These are phyloP conservation scores for Seiridium unicorne DNA, from an alignment of 2,329 filamentous ascomycete genomes.

Conservation along the genomic window DNA sequence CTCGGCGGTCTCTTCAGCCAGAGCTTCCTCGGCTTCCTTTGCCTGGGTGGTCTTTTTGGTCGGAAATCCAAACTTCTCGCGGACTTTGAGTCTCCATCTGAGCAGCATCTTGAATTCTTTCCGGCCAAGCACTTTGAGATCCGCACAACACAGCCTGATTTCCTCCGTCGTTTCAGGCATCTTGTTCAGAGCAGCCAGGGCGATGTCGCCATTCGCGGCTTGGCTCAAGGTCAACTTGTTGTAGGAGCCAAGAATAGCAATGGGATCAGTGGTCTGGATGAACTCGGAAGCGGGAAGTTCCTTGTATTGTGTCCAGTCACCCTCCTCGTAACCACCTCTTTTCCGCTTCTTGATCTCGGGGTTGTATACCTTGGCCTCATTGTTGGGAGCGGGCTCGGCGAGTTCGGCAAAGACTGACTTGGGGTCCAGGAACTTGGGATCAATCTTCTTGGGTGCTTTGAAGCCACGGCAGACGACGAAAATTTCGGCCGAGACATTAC, in stretches of 20 bases:
- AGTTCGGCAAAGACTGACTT: constrained; percentile 90
- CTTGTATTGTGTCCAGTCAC: constrained; percentile 90
- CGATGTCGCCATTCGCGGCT: constrained; percentile 77
- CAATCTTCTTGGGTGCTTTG: constrained; percentile 91
- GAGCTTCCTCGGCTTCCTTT: constrained; percentile 35
- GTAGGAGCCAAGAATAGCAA: constrained; percentile 81
- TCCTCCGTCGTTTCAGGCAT: constrained; percentile 85
- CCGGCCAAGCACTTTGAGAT: constrained; percentile 86
- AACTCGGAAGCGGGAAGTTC: constrained; percentile 87
- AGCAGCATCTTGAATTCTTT: constrained; percentile 92
- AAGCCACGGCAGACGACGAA: constrained; percentile 96
- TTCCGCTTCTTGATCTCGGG: constrained; percentile 97
- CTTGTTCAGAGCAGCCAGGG: constrained; percentile 80
- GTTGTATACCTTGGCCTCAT: constrained; percentile 97
- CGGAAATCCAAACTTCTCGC: constrained; percentile 86
- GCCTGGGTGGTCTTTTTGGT: constrained; percentile 64
- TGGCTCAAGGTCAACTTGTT: constrained; percentile 85
- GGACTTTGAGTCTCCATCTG: constrained; percentile 83
- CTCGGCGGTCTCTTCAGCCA: constrained; percentile 73
- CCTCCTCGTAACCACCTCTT: constrained; percentile 96
- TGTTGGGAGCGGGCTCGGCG: constrained; percentile 81
- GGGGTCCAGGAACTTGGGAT: constrained; percentile 89
- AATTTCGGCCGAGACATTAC: constrained; percentile 96
- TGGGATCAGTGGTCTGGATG: constrained; percentile 89
- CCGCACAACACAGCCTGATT: constrained; percentile 73